Conservation (phyloP, 169 alveolate species). For the Plasmodium malariae region DNA sequence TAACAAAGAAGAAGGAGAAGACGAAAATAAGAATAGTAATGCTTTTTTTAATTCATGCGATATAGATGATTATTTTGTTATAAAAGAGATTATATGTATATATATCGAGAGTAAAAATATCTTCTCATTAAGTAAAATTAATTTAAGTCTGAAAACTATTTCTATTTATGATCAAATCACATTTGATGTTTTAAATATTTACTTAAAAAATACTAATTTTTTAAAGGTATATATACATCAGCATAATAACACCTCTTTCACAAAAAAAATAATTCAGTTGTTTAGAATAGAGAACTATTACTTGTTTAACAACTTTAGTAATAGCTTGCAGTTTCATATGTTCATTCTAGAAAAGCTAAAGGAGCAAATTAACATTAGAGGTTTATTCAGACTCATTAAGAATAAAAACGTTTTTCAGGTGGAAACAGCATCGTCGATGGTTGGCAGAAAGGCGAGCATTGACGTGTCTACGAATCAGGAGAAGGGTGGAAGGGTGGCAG, state of each 20-base stretch:
- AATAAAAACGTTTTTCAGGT: slow-evolving; percentile 54
- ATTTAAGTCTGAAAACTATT: slow-evolving; percentile 65
- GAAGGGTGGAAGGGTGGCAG: too few relatives aligned
- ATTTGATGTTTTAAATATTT: slow-evolving; percentile 65
- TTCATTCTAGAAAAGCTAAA: slow-evolving; percentile 62
- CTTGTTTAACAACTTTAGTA: slow-evolving; percentile 48
- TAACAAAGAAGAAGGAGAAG: background rate
- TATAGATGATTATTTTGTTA: slow-evolving; percentile 39
- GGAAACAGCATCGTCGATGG: background rate
- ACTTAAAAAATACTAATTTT: slow-evolving; percentile 62
- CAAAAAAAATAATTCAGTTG: slow-evolving; percentile 63
- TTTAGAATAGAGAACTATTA: slow-evolving; percentile 63
- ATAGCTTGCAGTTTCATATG: slow-evolving; percentile 61
- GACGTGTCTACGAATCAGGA: too few relatives aligned
- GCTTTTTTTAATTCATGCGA: slow-evolving; percentile 28
- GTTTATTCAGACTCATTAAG: slow-evolving; percentile 49
- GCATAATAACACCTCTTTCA: slow-evolving; percentile 35
- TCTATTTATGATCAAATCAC: slow-evolving; percentile 68
- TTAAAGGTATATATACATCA: slow-evolving; percentile 75
- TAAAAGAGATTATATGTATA: slow-evolving; percentile 72
- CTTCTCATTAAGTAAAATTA: slow-evolving; percentile 68
- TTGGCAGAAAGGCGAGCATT: background rate
- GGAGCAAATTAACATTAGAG: slow-evolving; percentile 37
- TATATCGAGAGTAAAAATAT: slow-evolving; percentile 66
- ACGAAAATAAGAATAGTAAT: background rate